Evolutionary conservation across 805 yeast genomes (phyloP), one percentile per base, ranked within the genome.

Genomic region (Pichia cabralensis): DNA sequence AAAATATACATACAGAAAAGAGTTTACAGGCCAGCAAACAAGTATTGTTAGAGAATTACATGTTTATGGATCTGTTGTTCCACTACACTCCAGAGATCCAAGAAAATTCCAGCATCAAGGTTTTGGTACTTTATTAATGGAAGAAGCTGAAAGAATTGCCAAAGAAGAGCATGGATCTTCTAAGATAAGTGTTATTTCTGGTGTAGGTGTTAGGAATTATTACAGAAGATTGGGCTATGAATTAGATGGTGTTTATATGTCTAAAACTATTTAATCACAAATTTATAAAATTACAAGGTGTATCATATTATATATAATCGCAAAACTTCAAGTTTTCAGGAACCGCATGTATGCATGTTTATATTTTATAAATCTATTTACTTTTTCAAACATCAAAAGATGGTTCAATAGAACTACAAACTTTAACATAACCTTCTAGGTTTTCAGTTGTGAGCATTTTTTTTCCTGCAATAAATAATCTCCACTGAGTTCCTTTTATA

Each of bases 101-200:
- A 72, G 95, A 52, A 92, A 92, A 59, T 92, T 92, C 66, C 98
- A 92, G 63, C 98, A 92, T 64, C 98, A 92, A 66, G 98, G 98
- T 15, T 92, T 89, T 56, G 98, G 98, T 43, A 89, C 98, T 6
- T 66, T 92, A 49, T 61, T 92, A 33, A 92, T 92, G 98, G 97
- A 92, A 59, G 98, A 92, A 59, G 98, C 98, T 3, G 97, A 85
- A 50, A 71, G 96, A 45, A 92, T 92, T 40, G 92, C 98, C 1
- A 70, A 76, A 33, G 96, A 86, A 50, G 98, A 92, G 55, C 98
- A 92, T 56, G 95, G 96, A 0, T 80, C 95, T 5, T 65, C 69
- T 34, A 92, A 92, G 62, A 80, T 92, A 24, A 76, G 94, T 55
- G 98, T 92, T 35, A 92, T 92, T 47, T 79, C 94, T 22, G 98